Percentiles rank a stretch among this genome's conserved stretches.
These are phyloP conservation scores for Phanerochaete sordida DNA, from an alignment of 768 basidiomycete species.

Conservation along the genomic window DNA sequence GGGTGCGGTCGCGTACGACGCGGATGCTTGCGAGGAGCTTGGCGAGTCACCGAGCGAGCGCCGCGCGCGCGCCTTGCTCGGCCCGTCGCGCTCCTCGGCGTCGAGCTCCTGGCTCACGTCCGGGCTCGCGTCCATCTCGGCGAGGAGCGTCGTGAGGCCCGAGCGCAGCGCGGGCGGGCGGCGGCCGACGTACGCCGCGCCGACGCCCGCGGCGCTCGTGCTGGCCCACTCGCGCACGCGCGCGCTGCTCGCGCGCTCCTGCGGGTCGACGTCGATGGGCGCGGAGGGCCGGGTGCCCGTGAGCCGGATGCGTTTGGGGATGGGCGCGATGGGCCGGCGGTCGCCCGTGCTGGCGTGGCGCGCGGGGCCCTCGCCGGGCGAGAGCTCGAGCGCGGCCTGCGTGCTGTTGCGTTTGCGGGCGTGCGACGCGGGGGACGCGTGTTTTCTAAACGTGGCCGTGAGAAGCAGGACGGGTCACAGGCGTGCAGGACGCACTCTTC, in stretches of 20 bases:
- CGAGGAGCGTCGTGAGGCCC: background rate
- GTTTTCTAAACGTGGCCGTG: no score
- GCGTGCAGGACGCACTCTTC: background rate
- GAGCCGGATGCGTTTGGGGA: constrained; percentile 7
- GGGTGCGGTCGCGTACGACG: background rate
- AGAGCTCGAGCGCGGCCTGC: constrained; percentile 15
- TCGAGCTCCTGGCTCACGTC: background rate
- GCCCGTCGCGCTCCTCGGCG: background rate
- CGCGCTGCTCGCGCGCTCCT: background rate
- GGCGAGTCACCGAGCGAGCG: background rate
- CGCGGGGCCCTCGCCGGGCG: background rate
- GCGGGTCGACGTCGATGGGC: background rate
- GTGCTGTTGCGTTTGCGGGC: constrained; percentile 19
- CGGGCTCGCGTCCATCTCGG: background rate
- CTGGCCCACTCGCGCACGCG: background rate
- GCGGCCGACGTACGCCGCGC: no score
- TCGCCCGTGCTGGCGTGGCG: background rate
- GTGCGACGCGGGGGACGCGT: no score
- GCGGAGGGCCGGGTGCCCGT: background rate
- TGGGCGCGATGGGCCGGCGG: background rate
- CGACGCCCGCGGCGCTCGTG: background rate
- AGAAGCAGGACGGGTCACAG: background rate
- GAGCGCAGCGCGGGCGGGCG: background rate
- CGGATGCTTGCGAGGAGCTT: background rate
- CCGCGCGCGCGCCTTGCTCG: background rate